Base-by-base conservation (phyloP, 1,139 yeast species). In the Hyphopichia khmerensis region DNA sequence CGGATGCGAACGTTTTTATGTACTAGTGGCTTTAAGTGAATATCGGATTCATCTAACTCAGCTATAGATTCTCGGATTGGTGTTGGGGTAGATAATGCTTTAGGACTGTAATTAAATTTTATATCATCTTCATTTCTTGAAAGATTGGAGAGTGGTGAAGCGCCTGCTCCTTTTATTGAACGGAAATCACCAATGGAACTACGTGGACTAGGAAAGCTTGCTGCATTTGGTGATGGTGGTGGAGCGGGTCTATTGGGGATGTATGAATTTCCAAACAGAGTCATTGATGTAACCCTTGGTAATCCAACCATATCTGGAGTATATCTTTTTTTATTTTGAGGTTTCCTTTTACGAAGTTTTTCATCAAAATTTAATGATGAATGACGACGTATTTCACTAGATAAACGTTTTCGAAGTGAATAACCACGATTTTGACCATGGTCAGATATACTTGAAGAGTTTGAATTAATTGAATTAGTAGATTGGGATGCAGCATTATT, bases 231-330 rank as follows among this genome's bases (percentile, higher is more conserved):
- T 7, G 29, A 19, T 13, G 39, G 39, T 8, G 39, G 33, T 17
- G 39, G 39, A 10, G 39, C 36, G 2, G 36, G 36, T 6, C 36
- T 6, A 4, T 19, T 33, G 14, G 36, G 36, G 17, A 33, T 33
- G n/a, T 33, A 33, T 6, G 17, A 9, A 19, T n/a, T 9, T 4
- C 13, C 10, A 21, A 33, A 33, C 17, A 21, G 27, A 13, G 17
- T 33, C 16, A 21, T 13, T 5, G 36, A n/a, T 8, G 16, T 19
- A 4, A 21, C 27, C 5, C 16, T 9, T 3, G 36, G 36, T 21
- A 14, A 33, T 4, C 36, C 16, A 19, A 33, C 18, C 36, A 33
- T 33, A 8, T 21, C 36, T 10, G 36, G 26, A 13, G 26, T 33
- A 21, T 33, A 33, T 21, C 18, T 33, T n/a, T 8, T 27, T n/a